Base-by-base conservation (phyloP, 202 grass and related monocot genomes). In the Eragrostis tef region DNA sequence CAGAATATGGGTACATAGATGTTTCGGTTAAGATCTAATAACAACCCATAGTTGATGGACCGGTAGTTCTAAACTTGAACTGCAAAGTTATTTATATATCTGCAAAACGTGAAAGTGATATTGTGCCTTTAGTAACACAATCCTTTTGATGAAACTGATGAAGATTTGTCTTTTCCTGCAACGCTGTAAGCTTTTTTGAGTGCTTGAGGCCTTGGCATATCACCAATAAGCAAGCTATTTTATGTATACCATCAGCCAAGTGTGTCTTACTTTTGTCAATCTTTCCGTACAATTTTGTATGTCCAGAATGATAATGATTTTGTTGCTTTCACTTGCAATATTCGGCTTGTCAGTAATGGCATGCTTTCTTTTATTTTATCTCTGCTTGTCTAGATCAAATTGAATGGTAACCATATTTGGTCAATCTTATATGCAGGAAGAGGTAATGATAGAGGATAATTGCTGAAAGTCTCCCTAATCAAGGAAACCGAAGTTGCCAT, bases 381-480 rank as follows among this genome's bases (percentile, higher is more conserved):
- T 82, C 12, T 61, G 16, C 27, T 62, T 86, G 19, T 26, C 36
- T 12, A 36, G 22, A 47, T 82, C 82, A 26, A 22, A 78, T 41
- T 82, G 12, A 25, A 9, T 73, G 29, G 67, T 89, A 75, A 86
- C 24, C 42, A 44, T 82, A 57, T 73, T 86, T 68, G n/a, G 24
- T 22, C 71, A 68, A 82, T 73, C 21, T 78, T 17, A 22, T 82
- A 45, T 86, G 65, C 83, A 89, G 79, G 72, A 52, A 80, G 72
- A 77, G 69, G 67, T 72, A 51, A 83, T 79, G 83, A 83, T 83
- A 74, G 80, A 83, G 20, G 64, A 86, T 82, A 71, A 61, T 71
- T 79, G 66, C 79, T 77, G 64, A 86, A 63, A 59, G 62, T 84
- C 14, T 71, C 49, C 69, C 80, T 81, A 25, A 27, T 61, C 24